Evolutionary conservation across 371 early-diverging fungal species (phyloP).

Genomic region (Gilbertella persicaria): DNA sequence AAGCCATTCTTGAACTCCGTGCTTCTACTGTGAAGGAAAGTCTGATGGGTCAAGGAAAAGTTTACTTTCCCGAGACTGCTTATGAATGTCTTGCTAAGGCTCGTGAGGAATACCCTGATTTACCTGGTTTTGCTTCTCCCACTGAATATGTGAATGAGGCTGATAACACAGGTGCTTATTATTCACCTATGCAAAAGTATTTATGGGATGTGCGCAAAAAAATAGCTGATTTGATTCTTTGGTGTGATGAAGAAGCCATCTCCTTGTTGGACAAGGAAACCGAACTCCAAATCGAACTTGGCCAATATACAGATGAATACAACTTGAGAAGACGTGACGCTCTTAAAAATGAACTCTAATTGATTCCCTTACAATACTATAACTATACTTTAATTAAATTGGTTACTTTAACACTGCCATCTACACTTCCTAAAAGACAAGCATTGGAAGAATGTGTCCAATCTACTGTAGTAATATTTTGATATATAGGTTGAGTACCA

Average conservation of each 20-base stretch:
- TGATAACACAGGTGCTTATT: constrained; percentile 50
- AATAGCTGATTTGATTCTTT: constrained; percentile 15
- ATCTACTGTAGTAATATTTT: constrained; percentile 54
- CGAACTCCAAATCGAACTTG: constrained; percentile 14
- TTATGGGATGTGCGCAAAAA: constrained; percentile 47
- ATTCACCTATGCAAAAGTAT: constrained; percentile 50
- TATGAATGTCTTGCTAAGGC: constrained; percentile 42
- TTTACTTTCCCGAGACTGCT: constrained; percentile 47
- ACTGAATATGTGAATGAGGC: constrained; percentile 34
- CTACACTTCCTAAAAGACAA: constrained; percentile 55
- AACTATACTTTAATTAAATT: constrained; percentile 54
- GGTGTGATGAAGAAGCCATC: constrained; percentile 24
- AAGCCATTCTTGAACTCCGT: constrained; percentile 47
- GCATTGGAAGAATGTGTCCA: constrained; percentile 61
- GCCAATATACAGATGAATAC: constrained; percentile 21
- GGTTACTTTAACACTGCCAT: constrained; percentile 60
- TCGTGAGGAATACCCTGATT: constrained; percentile 36
- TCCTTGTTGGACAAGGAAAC: constrained; percentile 15
- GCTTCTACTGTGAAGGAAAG: constrained; percentile 21
- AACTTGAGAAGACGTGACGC: constrained; percentile 26
- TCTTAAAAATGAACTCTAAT: constrained; percentile 7
- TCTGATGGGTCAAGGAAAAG: constrained; percentile 29
- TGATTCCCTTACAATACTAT: background rate
- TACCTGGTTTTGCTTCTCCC: constrained; percentile 43
- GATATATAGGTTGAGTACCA: constrained; percentile 38